Evolutionary conservation across 2,329 filamentous ascomycete species (phyloP), one percentile per base, ranked within the genome.

Genomic region (Aspergillus ibericus): DNA sequence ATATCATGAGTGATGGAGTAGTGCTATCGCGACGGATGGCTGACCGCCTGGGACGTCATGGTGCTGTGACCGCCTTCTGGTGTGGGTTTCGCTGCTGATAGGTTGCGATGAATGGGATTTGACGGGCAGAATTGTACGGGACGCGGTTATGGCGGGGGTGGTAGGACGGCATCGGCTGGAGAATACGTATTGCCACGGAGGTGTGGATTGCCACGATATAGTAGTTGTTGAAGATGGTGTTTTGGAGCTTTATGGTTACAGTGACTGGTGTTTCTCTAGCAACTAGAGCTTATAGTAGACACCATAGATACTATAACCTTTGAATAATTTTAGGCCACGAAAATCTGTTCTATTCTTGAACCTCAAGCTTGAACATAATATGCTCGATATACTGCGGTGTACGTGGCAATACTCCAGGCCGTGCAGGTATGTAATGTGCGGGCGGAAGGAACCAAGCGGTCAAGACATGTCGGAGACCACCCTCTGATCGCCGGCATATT

Each of bases 11-110:
- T 10, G 25, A 12, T 13, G 7, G 13, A 42, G 22, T 25, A 27
- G 13, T 27, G 2, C 20, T 29, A 18, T 53, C n/a, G 35, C 20
- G 36, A 22, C 35, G 35, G 15, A 42, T 29, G 5, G n/a, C 50
- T 34, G 36, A 53, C 36, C 50, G 50, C 51, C 9, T 34, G 3
- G 51, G 13, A 44, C 50, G 50, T 53, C 50, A 53, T 42, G 15
- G 8, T 8, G 4, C 1, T 1, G 8, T 27, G 5, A 51, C 49
- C 49, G 49, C 49, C 18, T 38, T 15, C 15, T 7, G 34, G 35
- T 16, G n/a, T n/a, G n/a, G n/a, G n/a, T n/a, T n/a, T n/a, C n/a
- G n/a, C n/a, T n/a, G 35, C 3, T 8, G 35, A 9, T 10, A 10
- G 35, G 12, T 10, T 25, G 18, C 5, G 13, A 9, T 12, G 16